These are phyloP conservation scores for Saccharum hybrid DNA, from an alignment of 202 grass and related monocot genomes.

Conservation along the genomic window DNA sequence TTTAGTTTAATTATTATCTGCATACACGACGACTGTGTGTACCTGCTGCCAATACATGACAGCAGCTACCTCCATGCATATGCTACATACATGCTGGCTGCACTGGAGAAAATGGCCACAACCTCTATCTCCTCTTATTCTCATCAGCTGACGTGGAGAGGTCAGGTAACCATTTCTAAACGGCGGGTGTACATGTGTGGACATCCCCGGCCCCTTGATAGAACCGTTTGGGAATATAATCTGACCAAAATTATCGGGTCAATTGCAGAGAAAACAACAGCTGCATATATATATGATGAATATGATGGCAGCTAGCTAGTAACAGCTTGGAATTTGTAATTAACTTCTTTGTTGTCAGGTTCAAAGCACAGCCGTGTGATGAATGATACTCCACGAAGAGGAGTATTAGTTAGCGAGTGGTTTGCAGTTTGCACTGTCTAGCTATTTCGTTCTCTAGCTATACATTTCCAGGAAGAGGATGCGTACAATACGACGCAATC, in stretches of 20 bases:
- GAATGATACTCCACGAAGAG: background rate
- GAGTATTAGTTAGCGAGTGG: background rate
- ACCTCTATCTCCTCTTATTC: background rate
- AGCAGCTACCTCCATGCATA: conserved; percentile 4
- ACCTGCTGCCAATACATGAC: conserved; percentile 35
- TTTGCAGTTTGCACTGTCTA: background rate
- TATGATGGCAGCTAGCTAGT: conserved; percentile 19
- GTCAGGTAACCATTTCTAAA: conserved; percentile 35
- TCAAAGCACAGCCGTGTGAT: conserved; percentile 32
- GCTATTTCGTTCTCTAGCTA: background rate
- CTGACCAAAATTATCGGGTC: conserved; percentile 25
- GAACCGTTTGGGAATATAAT: conserved; percentile 37
- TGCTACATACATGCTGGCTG: background rate
- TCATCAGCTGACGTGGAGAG: conserved; percentile 29
- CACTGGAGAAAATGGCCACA: conserved; percentile 26
- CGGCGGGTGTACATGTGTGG: background rate
- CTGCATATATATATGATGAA: conserved; percentile 1
- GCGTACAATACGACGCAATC: conserved; percentile 48
- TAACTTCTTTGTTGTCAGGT: conserved; percentile 36
- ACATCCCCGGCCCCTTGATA: conserved; percentile 32
- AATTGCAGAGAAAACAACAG: conserved; percentile 25
- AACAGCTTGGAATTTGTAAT: conserved; percentile 13
- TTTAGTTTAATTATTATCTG: background rate
- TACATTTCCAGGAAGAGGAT: conserved; percentile 16
- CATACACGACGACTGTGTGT: background rate